phyloP scores from a whole-genome alignment of 1,284 basidiomycete genomes.

The Sporisorium exsertum region DNA sequence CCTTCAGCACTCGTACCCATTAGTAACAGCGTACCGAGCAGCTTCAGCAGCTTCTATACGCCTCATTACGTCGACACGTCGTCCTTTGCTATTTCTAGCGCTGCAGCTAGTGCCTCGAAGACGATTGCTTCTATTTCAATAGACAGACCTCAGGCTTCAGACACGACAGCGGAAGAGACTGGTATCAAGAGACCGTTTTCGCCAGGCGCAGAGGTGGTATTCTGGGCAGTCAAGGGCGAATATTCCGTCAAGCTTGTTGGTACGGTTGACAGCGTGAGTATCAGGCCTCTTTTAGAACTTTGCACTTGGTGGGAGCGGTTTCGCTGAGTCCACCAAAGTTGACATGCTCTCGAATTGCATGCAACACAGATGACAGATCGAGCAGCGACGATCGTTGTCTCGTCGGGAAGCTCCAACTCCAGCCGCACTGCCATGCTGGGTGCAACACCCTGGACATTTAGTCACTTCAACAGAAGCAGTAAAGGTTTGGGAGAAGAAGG shows the following conservation, averaged over 20 bases:
- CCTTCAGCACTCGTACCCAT: neutral
- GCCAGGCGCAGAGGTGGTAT: conserved; percentile 35
- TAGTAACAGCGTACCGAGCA: neutral
- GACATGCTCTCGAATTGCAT: neutral
- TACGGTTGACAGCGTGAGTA: conserved; percentile 38
- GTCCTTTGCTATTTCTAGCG: conserved; percentile 8
- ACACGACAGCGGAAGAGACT: neutral
- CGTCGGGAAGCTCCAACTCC: neutral
- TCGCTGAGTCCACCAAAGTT: too few species aligned
- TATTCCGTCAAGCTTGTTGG: conserved; percentile 35
- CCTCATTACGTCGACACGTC: conserved; percentile 11
- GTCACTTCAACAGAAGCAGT: neutral
- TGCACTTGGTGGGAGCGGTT: too few species aligned
- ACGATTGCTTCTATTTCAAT: too few species aligned
- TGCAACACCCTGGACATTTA: neutral
- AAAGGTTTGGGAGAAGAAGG: neutral
- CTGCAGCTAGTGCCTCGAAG: neutral
- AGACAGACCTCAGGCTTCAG: neutral
- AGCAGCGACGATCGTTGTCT: conserved; percentile 12
- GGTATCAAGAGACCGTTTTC: conserved; percentile 17
- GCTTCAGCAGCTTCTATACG: neutral
- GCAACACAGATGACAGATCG: conserved; percentile 22
- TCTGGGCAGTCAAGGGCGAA: conserved; percentile 39
- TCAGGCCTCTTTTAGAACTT: too few species aligned
- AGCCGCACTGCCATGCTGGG: neutral